Evolutionary conservation across 1,139 yeast genomes (phyloP), one percentile per base, ranked within the genome.

Genomic region (Yamadazyma aaseri): DNA sequence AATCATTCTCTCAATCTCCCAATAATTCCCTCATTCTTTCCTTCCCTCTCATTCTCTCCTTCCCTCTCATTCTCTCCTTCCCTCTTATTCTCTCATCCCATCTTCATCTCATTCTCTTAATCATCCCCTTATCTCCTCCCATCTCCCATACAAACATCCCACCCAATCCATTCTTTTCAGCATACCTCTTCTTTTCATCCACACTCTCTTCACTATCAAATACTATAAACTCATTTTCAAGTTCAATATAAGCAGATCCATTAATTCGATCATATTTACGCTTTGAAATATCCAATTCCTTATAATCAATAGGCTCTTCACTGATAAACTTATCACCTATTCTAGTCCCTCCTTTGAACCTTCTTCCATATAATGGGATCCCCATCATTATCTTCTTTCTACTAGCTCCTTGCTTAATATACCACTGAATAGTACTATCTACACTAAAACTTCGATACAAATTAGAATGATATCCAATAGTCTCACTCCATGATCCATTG

Each of bases 111-210:
- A 8, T 15, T 26, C 18, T 5, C 20, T 15, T 7, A 10, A 5
- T 26, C 28, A 6, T 5, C 18, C 30, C 20, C 23, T 9, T 38
- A 50, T 87, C 96, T 1, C 95, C 96, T 35, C 81, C 71, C 0
- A 95, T 82, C 50, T 89, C 96, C 97, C 97, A 92, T 82, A 87
- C 89, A 79, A 92, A 81, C 0, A 86, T 96, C 1, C 97, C 97
- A 0, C 82, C 95, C 7, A 87, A 62, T 0, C 62, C 50, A 5
- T 65, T 60, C 29, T 58, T 50, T 17, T 44, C 47, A 6, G 81
- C 76, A 47, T 76, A 89, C 20, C 62, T 51, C 0, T 89, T 90
- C 53, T 92, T 92, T 17, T 54, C 51, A 7, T 57, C 50, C 1
- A 75, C 75, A 1, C 83, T 71, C 8, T 67, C 64, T 0, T 63